A percentile compares a stretch with the other conserved stretches of the same genome.
Conservation (phyloP, 106 monocot species). For the Gastrodia elata region DNA sequence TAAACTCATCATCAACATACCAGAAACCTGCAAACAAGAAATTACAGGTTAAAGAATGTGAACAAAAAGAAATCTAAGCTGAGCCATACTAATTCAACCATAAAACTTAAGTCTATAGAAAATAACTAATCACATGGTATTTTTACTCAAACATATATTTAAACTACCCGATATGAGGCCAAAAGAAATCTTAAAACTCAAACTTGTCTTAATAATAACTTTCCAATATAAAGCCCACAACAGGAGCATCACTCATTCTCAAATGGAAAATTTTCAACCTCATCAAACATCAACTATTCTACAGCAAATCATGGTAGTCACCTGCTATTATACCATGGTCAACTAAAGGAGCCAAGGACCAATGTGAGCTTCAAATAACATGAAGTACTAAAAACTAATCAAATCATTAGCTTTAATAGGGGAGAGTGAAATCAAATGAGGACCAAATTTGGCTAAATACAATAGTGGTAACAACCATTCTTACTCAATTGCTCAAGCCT, state of each 20-base stretch:
- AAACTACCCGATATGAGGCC: neutral
- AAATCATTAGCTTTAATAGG: neutral
- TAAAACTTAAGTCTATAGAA: neutral
- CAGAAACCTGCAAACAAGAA: neutral
- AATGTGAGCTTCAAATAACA: neutral
- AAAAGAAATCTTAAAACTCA: neutral
- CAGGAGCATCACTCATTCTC: neutral
- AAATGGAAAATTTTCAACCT: neutral
- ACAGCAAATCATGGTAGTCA: neutral
- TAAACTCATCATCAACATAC: neutral
- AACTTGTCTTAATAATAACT: too few species aligned
- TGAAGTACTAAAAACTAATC: neutral
- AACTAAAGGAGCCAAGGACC: neutral
- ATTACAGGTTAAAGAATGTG: neutral
- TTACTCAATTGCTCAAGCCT: neutral
- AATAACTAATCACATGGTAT: neutral
- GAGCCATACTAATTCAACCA: neutral
- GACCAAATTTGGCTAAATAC: neutral
- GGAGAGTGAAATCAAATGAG: neutral
- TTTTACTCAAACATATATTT: neutral
- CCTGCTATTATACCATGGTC: neutral
- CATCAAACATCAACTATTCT: neutral
- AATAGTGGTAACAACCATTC: neutral
- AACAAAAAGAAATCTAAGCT: neutral
- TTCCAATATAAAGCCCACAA: too few species aligned